Percentiles rank a stretch among this genome's conserved stretches.
phyloP scores from a whole-genome alignment of 371 early-diverging fungal species.

The Lichtheimia corymbifera region DNA sequence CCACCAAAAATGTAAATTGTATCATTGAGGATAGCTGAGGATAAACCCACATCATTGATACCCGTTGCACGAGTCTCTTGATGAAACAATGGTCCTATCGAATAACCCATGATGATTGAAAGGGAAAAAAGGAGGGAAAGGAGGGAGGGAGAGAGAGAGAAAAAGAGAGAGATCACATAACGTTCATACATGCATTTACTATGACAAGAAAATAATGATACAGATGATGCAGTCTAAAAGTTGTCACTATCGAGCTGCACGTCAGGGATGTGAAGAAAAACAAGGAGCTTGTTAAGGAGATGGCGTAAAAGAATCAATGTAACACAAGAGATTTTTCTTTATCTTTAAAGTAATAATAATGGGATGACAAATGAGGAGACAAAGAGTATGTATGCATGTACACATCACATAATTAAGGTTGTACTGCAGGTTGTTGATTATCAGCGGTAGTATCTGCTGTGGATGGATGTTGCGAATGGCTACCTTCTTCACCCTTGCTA shows the following conservation, averaged over 20 bases:
- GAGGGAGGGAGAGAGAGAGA: not conserved
- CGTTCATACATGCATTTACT: no score
- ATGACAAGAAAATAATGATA: no score
- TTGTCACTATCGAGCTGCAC: no score
- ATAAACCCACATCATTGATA: not conserved
- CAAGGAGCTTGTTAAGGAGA: not conserved
- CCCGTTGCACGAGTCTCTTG: slow-evolving; percentile 1
- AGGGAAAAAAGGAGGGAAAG: not conserved
- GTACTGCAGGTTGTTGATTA: not conserved
- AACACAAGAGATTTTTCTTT: no score
- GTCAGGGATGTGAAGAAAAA: not conserved
- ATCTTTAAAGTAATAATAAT: no score
- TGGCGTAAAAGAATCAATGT: no score
- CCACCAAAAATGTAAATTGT: slow-evolving; percentile 8
- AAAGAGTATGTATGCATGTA: no score
- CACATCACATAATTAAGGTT: not conserved
- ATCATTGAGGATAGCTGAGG: slow-evolving; percentile 1
- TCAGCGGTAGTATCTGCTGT: not conserved
- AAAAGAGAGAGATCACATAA: not conserved
- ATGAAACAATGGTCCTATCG: not conserved
- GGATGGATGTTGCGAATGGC: not conserved
- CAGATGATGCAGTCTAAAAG: no score
- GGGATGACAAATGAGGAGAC: no score
- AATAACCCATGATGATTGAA: no score
- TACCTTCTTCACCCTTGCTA: no score